Evolutionary conservation across 2,329 filamentous ascomycete genomes (phyloP).

Genomic region (Fusarium nematophilum): DNA sequence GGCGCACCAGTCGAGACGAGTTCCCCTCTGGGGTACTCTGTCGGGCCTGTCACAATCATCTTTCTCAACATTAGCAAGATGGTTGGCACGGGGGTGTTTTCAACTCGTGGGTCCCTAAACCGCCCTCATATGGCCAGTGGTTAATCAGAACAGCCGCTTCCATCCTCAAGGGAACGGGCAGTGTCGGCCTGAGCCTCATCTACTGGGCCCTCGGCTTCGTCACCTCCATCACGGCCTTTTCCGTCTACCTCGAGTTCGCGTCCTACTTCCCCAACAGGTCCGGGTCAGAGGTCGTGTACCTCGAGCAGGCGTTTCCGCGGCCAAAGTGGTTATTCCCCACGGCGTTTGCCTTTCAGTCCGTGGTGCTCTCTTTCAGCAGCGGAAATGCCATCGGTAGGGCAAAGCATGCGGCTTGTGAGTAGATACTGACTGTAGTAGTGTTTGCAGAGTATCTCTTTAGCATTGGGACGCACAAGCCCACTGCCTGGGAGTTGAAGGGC

Average conservation of each 20-base stretch:
- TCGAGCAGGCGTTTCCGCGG: conserved; percentile 74
- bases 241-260: conserved; percentile 72
- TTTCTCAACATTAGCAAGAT: conserved; percentile 71
- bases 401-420: conserved; percentile 43
- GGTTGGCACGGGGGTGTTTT: conserved; percentile 72
- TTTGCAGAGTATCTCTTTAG: conserved; percentile 72
- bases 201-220: conserved; percentile 74
- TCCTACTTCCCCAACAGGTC: conserved; percentile 74
- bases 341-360: conserved; percentile 71
- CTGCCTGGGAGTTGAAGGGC: conserved; percentile 73
- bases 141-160: conserved; percentile 57
- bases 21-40: conserved; percentile 69
- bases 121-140: neutral
- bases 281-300: conserved; percentile 73
- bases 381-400: conserved; percentile 66
- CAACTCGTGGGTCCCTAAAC: conserved; percentile 63
- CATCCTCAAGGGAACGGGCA: conserved; percentile 69
- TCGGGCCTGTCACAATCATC: conserved; percentile 65
- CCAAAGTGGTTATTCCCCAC: conserved; percentile 73
- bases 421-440: conserved; percentile 50
- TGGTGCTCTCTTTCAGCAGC: conserved; percentile 73
- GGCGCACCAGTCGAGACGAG: conserved; percentile 69
- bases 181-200: conserved; percentile 70
- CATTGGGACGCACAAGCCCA: conserved; percentile 61
- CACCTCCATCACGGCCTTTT: conserved; percentile 64